These are phyloP conservation scores for Zopfia rhizophila DNA, from an alignment of 2,329 filamentous ascomycete genomes.

Conservation along the genomic window DNA sequence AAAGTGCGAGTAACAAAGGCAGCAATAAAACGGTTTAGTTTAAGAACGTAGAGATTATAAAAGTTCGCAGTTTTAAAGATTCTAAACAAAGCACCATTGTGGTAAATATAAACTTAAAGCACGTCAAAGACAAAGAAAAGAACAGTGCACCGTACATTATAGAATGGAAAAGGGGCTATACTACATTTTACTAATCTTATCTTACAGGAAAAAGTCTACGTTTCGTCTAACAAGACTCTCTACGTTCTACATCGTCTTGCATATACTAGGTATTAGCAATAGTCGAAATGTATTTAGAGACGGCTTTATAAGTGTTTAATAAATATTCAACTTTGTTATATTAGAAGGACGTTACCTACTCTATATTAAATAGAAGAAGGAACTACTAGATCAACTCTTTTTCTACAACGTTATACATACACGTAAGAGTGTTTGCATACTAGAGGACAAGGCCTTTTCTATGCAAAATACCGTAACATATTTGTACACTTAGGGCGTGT, in stretches of 20 bases:
- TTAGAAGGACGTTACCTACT: conserved; percentile 23
- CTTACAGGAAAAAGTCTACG: conserved; percentile 29
- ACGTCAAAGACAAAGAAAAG: conserved; percentile 33
- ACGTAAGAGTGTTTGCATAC: conserved; percentile 15
- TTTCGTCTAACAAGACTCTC: conserved; percentile 26
- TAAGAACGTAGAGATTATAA: conserved; percentile 30
- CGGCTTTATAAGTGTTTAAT: conserved; percentile 23
- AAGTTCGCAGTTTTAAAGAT: conserved; percentile 27
- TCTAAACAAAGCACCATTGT: conserved; percentile 24
- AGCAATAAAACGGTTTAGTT: conserved; percentile 29
- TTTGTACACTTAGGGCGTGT: conserved; percentile 28
- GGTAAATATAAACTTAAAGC: conserved; percentile 30
- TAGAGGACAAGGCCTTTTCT: conserved; percentile 24
- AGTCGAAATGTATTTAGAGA: conserved; percentile 20
- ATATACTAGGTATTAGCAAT: conserved; percentile 26
- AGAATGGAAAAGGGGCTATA: no score
- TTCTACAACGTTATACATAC: conserved; percentile 24
- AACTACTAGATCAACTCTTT: conserved; percentile 26
- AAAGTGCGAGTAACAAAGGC: conserved; percentile 21
- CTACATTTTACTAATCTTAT: conserved; percentile 22
- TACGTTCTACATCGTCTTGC: conserved; percentile 29
- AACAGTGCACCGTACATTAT: conserved; percentile 23
- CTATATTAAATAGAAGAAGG: conserved; percentile 26
- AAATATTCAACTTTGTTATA: conserved; percentile 32
- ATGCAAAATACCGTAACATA: conserved; percentile 27